Conservation (phyloP, 768 basidiomycete genomes). For the Boletus barrowsii region DNA sequence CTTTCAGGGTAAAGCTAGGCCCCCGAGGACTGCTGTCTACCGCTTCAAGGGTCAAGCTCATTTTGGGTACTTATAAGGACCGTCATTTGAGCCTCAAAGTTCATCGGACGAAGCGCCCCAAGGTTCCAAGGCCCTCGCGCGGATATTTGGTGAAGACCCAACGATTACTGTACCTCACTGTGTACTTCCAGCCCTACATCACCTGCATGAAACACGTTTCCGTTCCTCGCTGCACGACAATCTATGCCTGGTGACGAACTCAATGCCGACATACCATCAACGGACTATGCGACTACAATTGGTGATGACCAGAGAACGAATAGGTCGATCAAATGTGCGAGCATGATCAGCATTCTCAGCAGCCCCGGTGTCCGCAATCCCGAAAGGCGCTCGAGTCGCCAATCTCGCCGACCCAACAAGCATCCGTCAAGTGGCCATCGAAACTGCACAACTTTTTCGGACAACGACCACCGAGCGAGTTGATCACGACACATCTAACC, state of each 20-base stretch:
- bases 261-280: constrained; percentile 31
- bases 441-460: constrained; percentile 96
- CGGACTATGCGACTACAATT: constrained; percentile 31
- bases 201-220: constrained; percentile 20
- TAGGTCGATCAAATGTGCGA: constrained; percentile 70
- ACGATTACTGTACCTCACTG: constrained; percentile 22
- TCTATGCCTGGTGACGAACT: constrained; percentile 35
- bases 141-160: constrained; percentile 48
- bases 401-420: constrained; percentile 44
- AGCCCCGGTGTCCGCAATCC: constrained; percentile 87
- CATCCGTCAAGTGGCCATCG: constrained; percentile 44
- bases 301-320: constrained; percentile 25
- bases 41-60: too few relatives aligned
- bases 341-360: constrained; percentile 90
- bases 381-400: constrained; percentile 59
- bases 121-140: constrained; percentile 37
- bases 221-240: constrained; percentile 8
- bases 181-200: constrained; percentile 37
- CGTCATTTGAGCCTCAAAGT: too few relatives aligned
- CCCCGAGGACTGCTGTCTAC: too few relatives aligned
- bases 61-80: too few relatives aligned
- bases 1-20: too few relatives aligned
- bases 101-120: constrained; percentile 31
- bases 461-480: constrained; percentile 94
- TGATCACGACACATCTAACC: constrained; percentile 92